Conservation (phyloP, 352 stramenopile genomes). For the Blastocystis hominis region DNA sequence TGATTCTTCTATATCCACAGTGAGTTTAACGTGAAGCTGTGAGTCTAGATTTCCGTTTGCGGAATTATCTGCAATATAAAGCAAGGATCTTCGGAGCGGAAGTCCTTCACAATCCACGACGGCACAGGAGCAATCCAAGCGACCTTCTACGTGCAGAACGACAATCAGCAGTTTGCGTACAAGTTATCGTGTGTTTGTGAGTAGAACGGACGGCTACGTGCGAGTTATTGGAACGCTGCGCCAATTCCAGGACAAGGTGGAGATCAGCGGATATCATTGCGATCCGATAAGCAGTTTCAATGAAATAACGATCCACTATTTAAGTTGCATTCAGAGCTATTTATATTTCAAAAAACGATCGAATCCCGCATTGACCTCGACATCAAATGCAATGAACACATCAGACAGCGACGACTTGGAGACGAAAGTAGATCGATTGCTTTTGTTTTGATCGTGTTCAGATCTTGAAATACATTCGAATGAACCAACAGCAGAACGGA, state of each 20-base stretch:
- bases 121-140: slow-evolving; percentile 5
- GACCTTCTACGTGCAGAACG: neutral
- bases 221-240: neutral
- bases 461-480: no score
- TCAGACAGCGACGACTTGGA: neutral
- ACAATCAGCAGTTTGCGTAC: neutral
- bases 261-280: neutral
- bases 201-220: slow-evolving; percentile 22
- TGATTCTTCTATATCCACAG: neutral
- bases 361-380: neutral
- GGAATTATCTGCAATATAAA: neutral
- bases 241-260: neutral
- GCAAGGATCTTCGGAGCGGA: neutral
- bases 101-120: slow-evolving; percentile 29
- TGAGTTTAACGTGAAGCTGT: neutral
- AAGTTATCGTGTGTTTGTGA: neutral
- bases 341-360: slow-evolving; percentile 22
- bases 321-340: slow-evolving; percentile 17
- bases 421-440: no score
- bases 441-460: no score
- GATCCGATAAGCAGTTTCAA: neutral
- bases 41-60: neutral
- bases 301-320: slow-evolving; percentile 35
- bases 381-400: neutral
- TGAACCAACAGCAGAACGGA: no score